These are phyloP conservation scores for Evansstolkia leycettana DNA, from an alignment of 495 filamentous ascomycete species.

Conservation along the genomic window DNA sequence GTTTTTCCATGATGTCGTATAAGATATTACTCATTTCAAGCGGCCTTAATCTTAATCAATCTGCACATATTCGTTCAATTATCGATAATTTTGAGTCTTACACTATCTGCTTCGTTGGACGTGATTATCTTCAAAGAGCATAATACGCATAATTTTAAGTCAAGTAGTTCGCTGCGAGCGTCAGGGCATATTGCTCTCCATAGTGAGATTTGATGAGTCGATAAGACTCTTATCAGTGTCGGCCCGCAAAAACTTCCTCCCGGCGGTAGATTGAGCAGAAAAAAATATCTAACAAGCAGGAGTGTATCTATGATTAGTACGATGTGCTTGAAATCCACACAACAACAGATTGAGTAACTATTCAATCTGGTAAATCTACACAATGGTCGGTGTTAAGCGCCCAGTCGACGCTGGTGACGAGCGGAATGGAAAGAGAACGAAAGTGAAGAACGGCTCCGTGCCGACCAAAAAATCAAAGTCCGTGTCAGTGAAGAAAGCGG, in stretches of 20 bases:
- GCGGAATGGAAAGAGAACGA: constrained; percentile 36
- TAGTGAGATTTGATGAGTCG: too few species aligned
- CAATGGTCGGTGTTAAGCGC: constrained; percentile 33
- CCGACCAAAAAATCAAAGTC: constrained; percentile 23
- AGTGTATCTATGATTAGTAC: neutral
- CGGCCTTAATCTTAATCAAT: too few species aligned
- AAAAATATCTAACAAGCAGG: constrained; percentile 11
- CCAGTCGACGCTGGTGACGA: constrained; percentile 29
- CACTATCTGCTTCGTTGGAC: too few species aligned
- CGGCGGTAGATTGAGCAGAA: constrained; percentile 12
- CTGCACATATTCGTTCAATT: too few species aligned
- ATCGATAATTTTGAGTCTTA: too few species aligned
- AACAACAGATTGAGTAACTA: constrained; percentile 1
- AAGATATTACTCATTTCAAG: too few species aligned
- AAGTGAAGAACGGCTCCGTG: constrained; percentile 25
- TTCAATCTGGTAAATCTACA: constrained; percentile 5
- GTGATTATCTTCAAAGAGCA: too few species aligned
- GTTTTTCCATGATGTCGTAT: too few species aligned
- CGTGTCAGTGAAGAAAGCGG: constrained; percentile 19
- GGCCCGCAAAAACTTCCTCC: constrained; percentile 21
- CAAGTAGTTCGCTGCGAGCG: too few species aligned
- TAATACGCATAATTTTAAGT: too few species aligned
- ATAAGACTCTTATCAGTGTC: constrained; percentile 17
- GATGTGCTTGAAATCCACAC: too few species aligned
- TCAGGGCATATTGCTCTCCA: too few species aligned